Evolutionary conservation across 2,329 filamentous ascomycete species (phyloP).

Genomic region (Colletotrichum cordylinicola): DNA sequence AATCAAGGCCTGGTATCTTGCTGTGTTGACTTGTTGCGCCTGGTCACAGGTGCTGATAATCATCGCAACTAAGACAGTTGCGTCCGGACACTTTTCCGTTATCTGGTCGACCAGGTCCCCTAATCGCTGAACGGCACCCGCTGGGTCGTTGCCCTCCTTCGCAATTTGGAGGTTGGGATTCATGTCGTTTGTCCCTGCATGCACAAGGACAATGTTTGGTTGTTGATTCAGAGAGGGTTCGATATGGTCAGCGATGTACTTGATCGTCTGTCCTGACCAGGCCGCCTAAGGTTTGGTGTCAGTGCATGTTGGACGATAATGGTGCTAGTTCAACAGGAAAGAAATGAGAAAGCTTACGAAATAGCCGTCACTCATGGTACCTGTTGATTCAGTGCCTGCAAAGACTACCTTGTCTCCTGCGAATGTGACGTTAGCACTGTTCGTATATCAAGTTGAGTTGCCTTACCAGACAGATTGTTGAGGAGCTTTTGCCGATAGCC

Average conservation of each 20-base stretch:
- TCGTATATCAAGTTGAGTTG: background rate
- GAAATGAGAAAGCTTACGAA: conserved; percentile 35
- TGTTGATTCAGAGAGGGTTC: conserved; percentile 33
- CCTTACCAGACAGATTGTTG: conserved; percentile 30
- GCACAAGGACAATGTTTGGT: conserved; percentile 38
- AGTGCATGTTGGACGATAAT: background rate
- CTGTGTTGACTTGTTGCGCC: conserved; percentile 26
- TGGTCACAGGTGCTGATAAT: conserved; percentile 34
- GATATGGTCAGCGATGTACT: conserved; percentile 37
- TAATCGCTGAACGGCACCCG: conserved; percentile 28
- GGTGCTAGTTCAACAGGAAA: background rate
- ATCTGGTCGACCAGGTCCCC: conserved; percentile 36
- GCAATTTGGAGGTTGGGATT: conserved; percentile 24
- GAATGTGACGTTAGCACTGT: too few species aligned
- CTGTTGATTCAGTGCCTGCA: conserved; percentile 30
- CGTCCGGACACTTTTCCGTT: conserved; percentile 32
- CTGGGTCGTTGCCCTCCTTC: conserved; percentile 35
- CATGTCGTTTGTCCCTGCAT: conserved; percentile 30
- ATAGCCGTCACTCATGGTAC: conserved; percentile 34
- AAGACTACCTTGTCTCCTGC: conserved; percentile 32
- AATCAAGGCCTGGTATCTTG: conserved; percentile 30
- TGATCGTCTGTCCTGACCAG: conserved; percentile 40
- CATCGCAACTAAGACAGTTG: conserved; percentile 36
- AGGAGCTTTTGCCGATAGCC: conserved; percentile 34
- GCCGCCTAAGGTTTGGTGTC: conserved; percentile 29